Evolutionary conservation across 2,329 filamentous ascomycete genomes (phyloP), one percentile per base, ranked within the genome.

Genomic region (Arthrocladium fulminans): DNA sequence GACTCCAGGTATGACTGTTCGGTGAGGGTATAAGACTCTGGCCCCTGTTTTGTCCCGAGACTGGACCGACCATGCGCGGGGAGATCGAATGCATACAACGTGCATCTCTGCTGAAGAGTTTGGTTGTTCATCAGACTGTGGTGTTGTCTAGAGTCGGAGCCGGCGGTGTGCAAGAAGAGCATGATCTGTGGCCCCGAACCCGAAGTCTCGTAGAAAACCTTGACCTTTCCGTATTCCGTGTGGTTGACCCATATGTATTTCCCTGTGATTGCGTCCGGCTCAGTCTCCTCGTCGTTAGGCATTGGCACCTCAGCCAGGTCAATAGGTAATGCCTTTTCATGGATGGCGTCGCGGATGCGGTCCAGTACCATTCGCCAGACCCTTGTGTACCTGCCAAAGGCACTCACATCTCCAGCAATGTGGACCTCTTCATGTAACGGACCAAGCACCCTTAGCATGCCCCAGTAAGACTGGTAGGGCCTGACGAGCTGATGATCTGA

Each of bases 381-480:
- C 17, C 41, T 42, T 8, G 51, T 51, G 25, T 51, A 30, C 15
- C 38, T 45, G 34, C 42, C 49, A 37, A 55, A 55, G 10, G 45
- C 49, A 10, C 39, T 35, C 25, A 39, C 9, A 35, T 55, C 53
- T 17, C 51, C 51, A 2, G 23, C 3, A 3, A 53, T 49, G 12
- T 49, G 43, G 15, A 55, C 51, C n/a, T 45, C 37, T 22, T 24
- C 17, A 15, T 42, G 39, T 17, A 25, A 8, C 7, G 20, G 39
- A 19, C 53, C 53, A 24, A 55, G 51, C 13, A 55, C 23, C 12
- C 53, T 45, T 13, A 55, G 44, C 53, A 55, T 55, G 10, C 53
- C 53, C 53, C 53, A 55, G 47, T 50, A 55, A 10, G 53, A 53
- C 29, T 55, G 53, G 27, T 53, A 55, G 3, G 53, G 53, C 7